Percentiles rank a stretch among this genome's conserved stretches.
Conservation (phyloP, 257 asterid species). For the Verbena officinalis region DNA sequence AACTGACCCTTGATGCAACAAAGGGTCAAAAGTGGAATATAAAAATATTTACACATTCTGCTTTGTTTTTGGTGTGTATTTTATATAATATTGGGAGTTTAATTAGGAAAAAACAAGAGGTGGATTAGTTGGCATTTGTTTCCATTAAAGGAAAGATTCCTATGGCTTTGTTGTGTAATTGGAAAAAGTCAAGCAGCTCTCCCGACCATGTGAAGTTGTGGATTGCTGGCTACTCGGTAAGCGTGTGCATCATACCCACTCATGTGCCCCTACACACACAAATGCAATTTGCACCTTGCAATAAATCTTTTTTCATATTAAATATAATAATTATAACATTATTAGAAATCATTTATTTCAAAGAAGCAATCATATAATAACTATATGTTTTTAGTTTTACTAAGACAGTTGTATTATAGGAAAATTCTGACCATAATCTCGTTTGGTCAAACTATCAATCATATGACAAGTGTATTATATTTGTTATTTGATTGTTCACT, state of each 20-base stretch:
- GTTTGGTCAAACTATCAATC: too few species aligned
- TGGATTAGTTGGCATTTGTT: conserved; percentile 39
- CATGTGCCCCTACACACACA: conserved; percentile 42
- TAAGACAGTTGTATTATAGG: too few species aligned
- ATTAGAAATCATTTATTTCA: too few species aligned
- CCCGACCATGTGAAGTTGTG: conserved; percentile 36
- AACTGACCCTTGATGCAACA: conserved; percentile 32
- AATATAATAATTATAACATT: too few species aligned
- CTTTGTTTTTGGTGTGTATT: too few species aligned
- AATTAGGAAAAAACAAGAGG: background rate
- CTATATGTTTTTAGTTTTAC: too few species aligned
- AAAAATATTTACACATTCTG: background rate
- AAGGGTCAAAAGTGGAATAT: conserved; percentile 20
- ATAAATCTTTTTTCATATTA: too few species aligned
- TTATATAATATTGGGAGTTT: background rate
- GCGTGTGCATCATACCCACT: conserved; percentile 47
- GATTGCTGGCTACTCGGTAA: conserved; percentile 38
- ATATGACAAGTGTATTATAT: too few species aligned
- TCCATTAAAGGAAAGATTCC: conserved; percentile 67
- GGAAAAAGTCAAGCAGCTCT: conserved; percentile 28
- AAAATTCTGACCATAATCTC: too few species aligned
- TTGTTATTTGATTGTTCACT: too few species aligned
- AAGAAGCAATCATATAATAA: too few species aligned
- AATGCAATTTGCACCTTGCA: background rate
- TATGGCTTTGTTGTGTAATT: conserved; percentile 14